phyloP scores from a whole-genome alignment of 1,139 yeast species.

The Hanseniaspora sp. region DNA sequence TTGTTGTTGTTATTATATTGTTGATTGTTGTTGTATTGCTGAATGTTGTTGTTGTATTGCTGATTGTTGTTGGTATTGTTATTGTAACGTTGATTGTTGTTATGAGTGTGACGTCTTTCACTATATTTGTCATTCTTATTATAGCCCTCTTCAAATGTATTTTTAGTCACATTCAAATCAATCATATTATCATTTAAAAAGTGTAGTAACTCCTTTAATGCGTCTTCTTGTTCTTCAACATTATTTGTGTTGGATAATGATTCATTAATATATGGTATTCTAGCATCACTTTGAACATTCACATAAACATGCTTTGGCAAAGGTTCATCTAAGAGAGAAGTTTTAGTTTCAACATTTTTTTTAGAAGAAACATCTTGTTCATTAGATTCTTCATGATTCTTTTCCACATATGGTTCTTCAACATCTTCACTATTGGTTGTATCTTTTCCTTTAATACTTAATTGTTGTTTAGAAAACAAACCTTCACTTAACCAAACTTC shows the following conservation, averaged over 20 bases:
- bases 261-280: background rate
- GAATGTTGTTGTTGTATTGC: background rate
- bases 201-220: conserved; percentile 2
- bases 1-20: background rate
- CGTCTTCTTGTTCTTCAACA: conserved; percentile 9
- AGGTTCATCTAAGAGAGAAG: background rate
- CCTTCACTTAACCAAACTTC: conserved; percentile 88
- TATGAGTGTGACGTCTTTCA: background rate
- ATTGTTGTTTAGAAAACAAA: conserved; percentile 52
- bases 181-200: conserved; percentile 11
- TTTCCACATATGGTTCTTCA: background rate
- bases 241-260: conserved; percentile 2
- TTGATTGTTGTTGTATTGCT: background rate
- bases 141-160: background rate
- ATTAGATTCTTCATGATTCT: background rate
- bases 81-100: background rate
- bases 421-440: background rate
- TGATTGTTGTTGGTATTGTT: background rate
- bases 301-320: conserved; percentile 13
- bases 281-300: conserved; percentile 2
- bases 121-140: background rate
- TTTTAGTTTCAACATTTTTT: background rate
- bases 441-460: conserved; percentile 24
- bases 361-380: background rate
- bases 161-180: conserved; percentile 4